Conservation (phyloP, 352 stramenopile genomes). For the Phytopythium montanum region DNA sequence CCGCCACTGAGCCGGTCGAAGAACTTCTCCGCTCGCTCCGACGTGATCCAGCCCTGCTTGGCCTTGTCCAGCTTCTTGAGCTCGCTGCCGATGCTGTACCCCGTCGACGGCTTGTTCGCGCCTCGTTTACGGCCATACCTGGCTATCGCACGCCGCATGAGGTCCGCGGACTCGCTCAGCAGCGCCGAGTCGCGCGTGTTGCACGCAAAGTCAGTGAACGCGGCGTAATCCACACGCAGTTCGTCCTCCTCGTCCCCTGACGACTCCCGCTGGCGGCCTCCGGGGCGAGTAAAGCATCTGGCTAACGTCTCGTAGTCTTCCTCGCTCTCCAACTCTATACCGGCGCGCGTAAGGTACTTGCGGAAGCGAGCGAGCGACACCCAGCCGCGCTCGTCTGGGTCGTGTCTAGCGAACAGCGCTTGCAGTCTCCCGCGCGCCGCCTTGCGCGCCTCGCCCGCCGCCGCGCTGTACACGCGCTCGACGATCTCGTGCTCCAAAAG, state of each 20-base stretch:
- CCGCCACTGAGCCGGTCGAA: slow-evolving; percentile 19
- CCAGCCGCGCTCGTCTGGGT: slow-evolving; percentile 25
- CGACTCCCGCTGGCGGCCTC: slow-evolving; percentile 4
- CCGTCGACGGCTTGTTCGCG: slow-evolving; percentile 21
- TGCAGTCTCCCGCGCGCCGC: slow-evolving; percentile 34
- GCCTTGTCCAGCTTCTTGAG: slow-evolving; percentile 57
- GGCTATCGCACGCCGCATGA: slow-evolving; percentile 38
- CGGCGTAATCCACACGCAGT: slow-evolving; percentile 41
- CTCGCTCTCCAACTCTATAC: slow-evolving; percentile 37
- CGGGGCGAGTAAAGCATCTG: slow-evolving; percentile 31
- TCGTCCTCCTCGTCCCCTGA: slow-evolving; percentile 9
- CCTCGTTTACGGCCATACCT: slow-evolving; percentile 50
- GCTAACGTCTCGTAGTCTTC: slow-evolving; percentile 32
- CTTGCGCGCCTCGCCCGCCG: slow-evolving; percentile 41
- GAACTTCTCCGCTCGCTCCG: slow-evolving; percentile 31
- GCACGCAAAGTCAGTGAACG: slow-evolving; percentile 66
- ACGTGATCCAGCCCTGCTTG: slow-evolving; percentile 48
- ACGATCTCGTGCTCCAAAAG: slow-evolving; percentile 43
- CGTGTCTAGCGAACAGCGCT: slow-evolving; percentile 50
- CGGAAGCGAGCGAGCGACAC: slow-evolving; percentile 44
- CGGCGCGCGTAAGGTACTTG: slow-evolving; percentile 55
- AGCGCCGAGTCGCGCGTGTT: slow-evolving; percentile 64
- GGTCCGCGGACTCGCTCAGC: slow-evolving; percentile 44
- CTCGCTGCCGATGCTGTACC: slow-evolving; percentile 36
- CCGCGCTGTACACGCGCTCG: slow-evolving; percentile 44